Conservation (phyloP, 805 yeast species). For the Candida nanaspora region DNA sequence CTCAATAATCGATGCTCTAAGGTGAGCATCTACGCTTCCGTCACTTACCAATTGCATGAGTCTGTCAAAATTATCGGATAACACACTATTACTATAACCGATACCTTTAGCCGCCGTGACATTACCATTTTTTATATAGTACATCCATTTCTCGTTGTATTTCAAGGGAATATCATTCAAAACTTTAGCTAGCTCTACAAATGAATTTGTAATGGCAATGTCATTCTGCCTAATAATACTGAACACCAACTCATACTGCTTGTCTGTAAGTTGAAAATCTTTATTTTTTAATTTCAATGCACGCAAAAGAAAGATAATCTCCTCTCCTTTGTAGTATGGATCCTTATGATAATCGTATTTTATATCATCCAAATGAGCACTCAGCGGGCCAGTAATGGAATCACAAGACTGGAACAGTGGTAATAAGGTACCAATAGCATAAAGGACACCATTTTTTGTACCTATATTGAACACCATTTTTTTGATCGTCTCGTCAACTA, state of each 20-base stretch:
- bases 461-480: not conserved
- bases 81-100: slow-evolving; percentile 15
- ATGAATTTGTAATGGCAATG: slow-evolving; percentile 18
- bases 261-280: slow-evolving; percentile 1
- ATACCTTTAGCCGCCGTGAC: slow-evolving; percentile 30
- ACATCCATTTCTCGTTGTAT: slow-evolving; percentile 24
- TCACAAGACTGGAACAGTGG: not conserved
- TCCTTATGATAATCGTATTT: slow-evolving; percentile 29
- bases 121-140: slow-evolving; percentile 33
- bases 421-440: slow-evolving; percentile 18
- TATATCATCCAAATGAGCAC: slow-evolving; percentile 5
- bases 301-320: slow-evolving; percentile 11
- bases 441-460: slow-evolving; percentile 7
- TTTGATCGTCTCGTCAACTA: not conserved
- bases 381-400: no score
- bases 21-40: slow-evolving; percentile 19
- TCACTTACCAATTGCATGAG: slow-evolving; percentile 23
- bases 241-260: slow-evolving; percentile 17
- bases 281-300: not conserved
- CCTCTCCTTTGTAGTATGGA: slow-evolving; percentile 31
- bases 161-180: slow-evolving; percentile 8
- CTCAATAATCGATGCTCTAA: slow-evolving; percentile 18
- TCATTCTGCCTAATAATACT: slow-evolving; percentile 19
- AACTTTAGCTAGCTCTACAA: slow-evolving; percentile 20
- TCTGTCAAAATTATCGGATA: slow-evolving; percentile 10